phyloP scores from a whole-genome alignment of 2,329 filamentous ascomycete genomes.

The Coniosporium tulheliwenetii region DNA sequence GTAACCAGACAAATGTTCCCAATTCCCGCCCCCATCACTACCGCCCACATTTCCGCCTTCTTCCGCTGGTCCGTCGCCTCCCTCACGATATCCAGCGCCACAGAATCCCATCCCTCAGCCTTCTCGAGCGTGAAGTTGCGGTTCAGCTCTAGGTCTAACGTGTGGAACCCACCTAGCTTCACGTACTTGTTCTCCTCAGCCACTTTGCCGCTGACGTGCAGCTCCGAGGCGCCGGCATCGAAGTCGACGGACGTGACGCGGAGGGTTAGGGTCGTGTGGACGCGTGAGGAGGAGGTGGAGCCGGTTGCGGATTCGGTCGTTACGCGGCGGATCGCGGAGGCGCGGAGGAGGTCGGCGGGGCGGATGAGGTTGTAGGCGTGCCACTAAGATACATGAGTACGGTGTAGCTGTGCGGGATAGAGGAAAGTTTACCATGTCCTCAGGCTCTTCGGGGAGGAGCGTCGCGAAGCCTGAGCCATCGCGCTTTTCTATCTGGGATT shows the following conservation, averaged over 20 bases:
- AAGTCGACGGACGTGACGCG: slow-evolving; percentile 52
- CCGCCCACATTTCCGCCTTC: slow-evolving; percentile 69
- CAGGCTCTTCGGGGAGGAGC: slow-evolving; percentile 54
- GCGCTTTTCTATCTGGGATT: slow-evolving; percentile 45
- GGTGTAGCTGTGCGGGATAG: slow-evolving; percentile 1
- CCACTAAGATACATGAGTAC: slow-evolving; percentile 35
- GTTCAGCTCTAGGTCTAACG: slow-evolving; percentile 71
- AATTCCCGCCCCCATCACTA: slow-evolving; percentile 83
- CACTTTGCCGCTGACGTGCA: slow-evolving; percentile 53
- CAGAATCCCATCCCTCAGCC: slow-evolving; percentile 72
- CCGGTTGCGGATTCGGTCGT: slow-evolving; percentile 43
- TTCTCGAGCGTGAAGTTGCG: slow-evolving; percentile 83
- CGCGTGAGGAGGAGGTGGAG: slow-evolving; percentile 44
- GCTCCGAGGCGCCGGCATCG: slow-evolving; percentile 49
- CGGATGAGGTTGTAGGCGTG: slow-evolving; percentile 61
- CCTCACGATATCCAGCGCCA: slow-evolving; percentile 61
- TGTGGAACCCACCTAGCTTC: slow-evolving; percentile 52
- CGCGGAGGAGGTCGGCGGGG: slow-evolving; percentile 46
- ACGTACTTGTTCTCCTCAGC: slow-evolving; percentile 51
- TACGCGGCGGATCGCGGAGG: slow-evolving; percentile 50
- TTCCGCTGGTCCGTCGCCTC: slow-evolving; percentile 68
- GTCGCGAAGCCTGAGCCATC: slow-evolving; percentile 51
- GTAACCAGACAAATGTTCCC: slow-evolving; percentile 75
- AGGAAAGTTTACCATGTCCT: slow-evolving; percentile 47
- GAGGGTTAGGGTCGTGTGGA: slow-evolving; percentile 50